phyloP scores from a whole-genome alignment of 148 eudicot species.

The Vaccinium corymbosum region DNA sequence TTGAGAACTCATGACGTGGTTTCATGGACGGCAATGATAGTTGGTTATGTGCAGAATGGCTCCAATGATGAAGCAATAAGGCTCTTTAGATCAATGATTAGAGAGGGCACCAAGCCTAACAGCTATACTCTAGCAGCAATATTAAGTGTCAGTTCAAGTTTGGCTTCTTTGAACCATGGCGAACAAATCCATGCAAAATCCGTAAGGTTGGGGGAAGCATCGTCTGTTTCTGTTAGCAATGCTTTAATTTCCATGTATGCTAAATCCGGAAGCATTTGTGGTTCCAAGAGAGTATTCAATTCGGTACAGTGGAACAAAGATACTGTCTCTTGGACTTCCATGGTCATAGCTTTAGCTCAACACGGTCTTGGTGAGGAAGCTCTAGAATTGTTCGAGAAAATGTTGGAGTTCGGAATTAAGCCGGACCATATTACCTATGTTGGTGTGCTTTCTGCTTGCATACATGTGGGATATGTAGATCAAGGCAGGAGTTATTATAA shows the following conservation, averaged over 20 bases:
- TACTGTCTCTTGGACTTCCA: constrained; percentile 40
- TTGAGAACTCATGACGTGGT: constrained; percentile 32
- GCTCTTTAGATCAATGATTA: constrained; percentile 34
- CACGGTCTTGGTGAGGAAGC: constrained; percentile 37
- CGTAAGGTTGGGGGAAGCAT: constrained; percentile 23
- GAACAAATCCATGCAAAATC: constrained; percentile 36
- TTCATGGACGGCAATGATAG: constrained; percentile 44
- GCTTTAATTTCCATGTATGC: constrained; percentile 41
- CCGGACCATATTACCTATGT: constrained; percentile 43
- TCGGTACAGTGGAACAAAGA: constrained; percentile 23
- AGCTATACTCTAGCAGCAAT: constrained; percentile 36
- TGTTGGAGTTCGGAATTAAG: constrained; percentile 26
- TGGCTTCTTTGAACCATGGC: constrained; percentile 38
- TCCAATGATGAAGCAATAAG: constrained; percentile 29
- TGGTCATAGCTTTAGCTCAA: constrained; percentile 40
- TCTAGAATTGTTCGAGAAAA: constrained; percentile 28
- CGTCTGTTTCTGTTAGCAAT: constrained; percentile 33
- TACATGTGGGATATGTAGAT: constrained; percentile 35
- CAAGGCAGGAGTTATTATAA: constrained; percentile 29
- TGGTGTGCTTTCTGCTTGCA: constrained; percentile 43
- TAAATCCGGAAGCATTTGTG: constrained; percentile 31
- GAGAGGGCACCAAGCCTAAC: constrained; percentile 35
- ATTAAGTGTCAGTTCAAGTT: constrained; percentile 34
- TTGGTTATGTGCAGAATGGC: constrained; percentile 37
- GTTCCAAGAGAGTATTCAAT: constrained; percentile 25